Conservation (phyloP, 1,139 yeast genomes). For the Diutina mesorugosa region DNA sequence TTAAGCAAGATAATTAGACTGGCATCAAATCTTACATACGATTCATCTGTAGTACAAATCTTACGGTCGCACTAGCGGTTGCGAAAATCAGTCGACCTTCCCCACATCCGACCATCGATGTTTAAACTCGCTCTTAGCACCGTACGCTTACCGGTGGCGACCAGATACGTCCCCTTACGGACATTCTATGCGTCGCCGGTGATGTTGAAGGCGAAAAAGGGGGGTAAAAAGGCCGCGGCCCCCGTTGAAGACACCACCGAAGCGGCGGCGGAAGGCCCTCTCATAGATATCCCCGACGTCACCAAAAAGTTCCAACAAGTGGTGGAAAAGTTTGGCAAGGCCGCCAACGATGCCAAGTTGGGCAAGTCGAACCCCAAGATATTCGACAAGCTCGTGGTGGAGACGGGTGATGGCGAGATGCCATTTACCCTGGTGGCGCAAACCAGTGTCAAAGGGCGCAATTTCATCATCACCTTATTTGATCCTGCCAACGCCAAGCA, state of each 20-base stretch:
- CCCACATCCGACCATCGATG: neutral
- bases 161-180: neutral
- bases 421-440: constrained; percentile 60
- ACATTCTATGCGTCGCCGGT: neutral
- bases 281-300: constrained; percentile 26
- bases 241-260: constrained; percentile 3
- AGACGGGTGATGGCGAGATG: constrained; percentile 31
- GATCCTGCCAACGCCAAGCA: constrained; percentile 65
- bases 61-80: neutral
- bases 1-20: neutral
- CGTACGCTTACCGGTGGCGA: neutral
- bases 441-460: constrained; percentile 54
- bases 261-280: constrained; percentile 8
- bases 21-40: neutral
- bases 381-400: constrained; percentile 47
- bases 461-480: constrained; percentile 63
- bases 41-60: neutral
- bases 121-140: neutral
- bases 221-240: neutral
- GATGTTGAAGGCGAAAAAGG: neutral
- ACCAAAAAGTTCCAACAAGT: constrained; percentile 35
- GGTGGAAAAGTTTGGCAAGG: constrained; percentile 40
- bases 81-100: neutral
- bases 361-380: constrained; percentile 58
- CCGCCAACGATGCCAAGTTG: constrained; percentile 46